These are phyloP conservation scores for Glycyrrhiza uralensis DNA, from an alignment of 306 rosid genomes.

Conservation along the genomic window DNA sequence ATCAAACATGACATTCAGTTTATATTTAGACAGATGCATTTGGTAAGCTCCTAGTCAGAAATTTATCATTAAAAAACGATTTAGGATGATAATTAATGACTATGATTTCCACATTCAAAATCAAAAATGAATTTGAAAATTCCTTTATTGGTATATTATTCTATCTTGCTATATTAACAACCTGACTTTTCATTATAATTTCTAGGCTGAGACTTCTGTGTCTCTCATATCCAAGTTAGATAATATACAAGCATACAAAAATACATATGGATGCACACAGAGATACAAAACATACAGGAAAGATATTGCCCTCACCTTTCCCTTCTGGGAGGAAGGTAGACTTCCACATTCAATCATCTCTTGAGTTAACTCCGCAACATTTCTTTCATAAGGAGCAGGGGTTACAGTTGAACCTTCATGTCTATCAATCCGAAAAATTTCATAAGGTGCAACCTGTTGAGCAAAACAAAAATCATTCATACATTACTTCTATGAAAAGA, in stretches of 20 bases:
- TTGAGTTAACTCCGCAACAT: slow-evolving; percentile 50
- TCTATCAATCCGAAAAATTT: slow-evolving; percentile 66
- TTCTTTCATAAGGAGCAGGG: slow-evolving; percentile 40
- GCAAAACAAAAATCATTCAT: not conserved
- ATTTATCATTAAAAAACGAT: not conserved
- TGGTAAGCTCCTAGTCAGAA: not conserved
- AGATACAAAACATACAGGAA: not conserved
- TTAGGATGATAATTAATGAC: not conserved
- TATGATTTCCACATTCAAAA: not conserved
- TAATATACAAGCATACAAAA: not conserved
- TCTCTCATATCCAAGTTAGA: not conserved
- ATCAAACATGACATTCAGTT: slow-evolving; percentile 18
- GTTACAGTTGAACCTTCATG: slow-evolving; percentile 51
- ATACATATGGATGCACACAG: not conserved
- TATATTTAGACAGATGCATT: slow-evolving; percentile 19
- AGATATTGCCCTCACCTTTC: slow-evolving; percentile 48
- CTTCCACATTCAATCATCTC: slow-evolving; percentile 45
- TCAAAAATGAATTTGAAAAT: not conserved
- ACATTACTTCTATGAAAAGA: not conserved
- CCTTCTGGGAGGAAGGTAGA: slow-evolving; percentile 39
- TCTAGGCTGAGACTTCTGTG: slow-evolving; percentile 6
- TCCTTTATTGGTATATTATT: not conserved
- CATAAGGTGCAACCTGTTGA: slow-evolving; percentile 73
- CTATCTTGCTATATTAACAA: not conserved
- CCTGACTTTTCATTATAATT: not conserved